Conservation (phyloP, 352 stramenopile species). For the Phytophthora pluvialis region DNA sequence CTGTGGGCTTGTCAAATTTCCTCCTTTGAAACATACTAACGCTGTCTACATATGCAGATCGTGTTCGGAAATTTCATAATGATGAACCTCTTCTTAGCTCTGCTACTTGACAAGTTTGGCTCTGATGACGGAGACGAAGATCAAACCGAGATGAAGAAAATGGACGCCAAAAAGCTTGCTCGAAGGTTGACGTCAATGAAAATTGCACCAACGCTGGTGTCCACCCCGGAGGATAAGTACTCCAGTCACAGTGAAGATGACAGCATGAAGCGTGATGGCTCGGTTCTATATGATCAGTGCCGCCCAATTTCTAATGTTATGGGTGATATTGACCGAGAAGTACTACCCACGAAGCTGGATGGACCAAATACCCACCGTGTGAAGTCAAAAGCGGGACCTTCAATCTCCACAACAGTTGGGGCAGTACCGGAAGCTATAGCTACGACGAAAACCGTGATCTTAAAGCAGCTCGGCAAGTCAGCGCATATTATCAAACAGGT, state of each 20-base stretch:
- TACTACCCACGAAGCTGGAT: not conserved
- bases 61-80: constrained; percentile 93
- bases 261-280: not conserved
- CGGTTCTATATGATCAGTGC: too few relatives aligned
- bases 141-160: constrained; percentile 43
- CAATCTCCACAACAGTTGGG: not conserved
- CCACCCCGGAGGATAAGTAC: not conserved
- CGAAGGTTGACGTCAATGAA: constrained; percentile 52
- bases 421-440: not conserved
- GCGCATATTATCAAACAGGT: constrained; percentile 6
- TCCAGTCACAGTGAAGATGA: not conserved
- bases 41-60: constrained; percentile 41
- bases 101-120: constrained; percentile 92
- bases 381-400: not conserved
- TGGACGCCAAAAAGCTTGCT: constrained; percentile 47
- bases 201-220: constrained; percentile 45
- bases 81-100: constrained; percentile 94
- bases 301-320: too few relatives aligned
- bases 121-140: constrained; percentile 64
- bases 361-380: not conserved
- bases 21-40: not conserved
- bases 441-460: not conserved
- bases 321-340: not conserved
- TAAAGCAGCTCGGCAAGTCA: constrained; percentile 3
- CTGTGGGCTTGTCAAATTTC: not conserved